Evolutionary conservation across 2,329 filamentous ascomycete genomes (phyloP), one percentile per base, ranked within the genome.

Genomic region (Parastagonospora nodorum): DNA sequence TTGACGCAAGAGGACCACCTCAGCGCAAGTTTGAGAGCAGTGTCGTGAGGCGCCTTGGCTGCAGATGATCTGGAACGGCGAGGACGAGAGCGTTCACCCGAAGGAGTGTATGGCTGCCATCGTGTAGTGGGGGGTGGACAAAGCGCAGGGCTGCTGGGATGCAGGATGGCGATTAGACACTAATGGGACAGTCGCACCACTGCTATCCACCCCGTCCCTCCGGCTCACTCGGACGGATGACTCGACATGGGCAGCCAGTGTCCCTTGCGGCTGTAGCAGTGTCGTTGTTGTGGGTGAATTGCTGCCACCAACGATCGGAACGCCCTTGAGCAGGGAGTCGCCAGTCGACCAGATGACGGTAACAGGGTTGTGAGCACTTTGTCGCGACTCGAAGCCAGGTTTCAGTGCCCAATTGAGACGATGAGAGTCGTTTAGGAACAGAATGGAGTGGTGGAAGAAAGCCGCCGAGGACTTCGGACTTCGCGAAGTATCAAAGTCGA

Each of bases 31-130:
- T 74, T 73, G 70, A 73, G 67, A 61, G 64, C 57, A 68, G 69
- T 69, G 56, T 70, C 71, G 66, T 58, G 68, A 72, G 59, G 67
- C 61, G 70, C 65, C 71, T 74, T 73, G 71, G 71, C 70, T 72
- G 69, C 68, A 72, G 69, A 60, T 63, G 64, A 73, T 71, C 68
- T 74, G 70, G 67, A 73, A 74, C 71, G 58, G 61, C 63, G 58
- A 71, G 61, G 69, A 64, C 65, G 67, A 64, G 72, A 64, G 63
- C 66, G 69, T 71, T 72, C 69, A 67, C 67, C 68, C 59, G 67
- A 73, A 73, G 60, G 60, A 69, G 68, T 43, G 52, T 53, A 52
- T 57, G 55, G 61, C 63, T 64, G 59, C 60, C 53, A 64, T 60
- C 45, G 51, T 54, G 60, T 61, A 57, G 63, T 64, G 61, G 64